These are phyloP conservation scores for Prunus fruticosa DNA, from an alignment of 306 rosid species.

Conservation along the genomic window DNA sequence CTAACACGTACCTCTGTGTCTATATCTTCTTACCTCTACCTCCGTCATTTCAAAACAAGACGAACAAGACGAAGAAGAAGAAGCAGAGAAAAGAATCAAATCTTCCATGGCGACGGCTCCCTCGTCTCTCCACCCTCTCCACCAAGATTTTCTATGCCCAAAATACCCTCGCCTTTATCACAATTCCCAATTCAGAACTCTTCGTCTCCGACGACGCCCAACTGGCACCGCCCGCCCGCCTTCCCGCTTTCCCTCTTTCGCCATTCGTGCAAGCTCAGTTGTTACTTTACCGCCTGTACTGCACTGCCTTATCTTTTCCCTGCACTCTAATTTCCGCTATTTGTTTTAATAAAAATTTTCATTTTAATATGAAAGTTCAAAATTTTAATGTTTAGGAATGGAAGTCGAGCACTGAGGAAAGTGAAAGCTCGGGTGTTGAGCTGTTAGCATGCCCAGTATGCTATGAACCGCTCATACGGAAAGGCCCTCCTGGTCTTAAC, in stretches of 20 bases:
- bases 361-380: not conserved
- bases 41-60: not conserved
- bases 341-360: not conserved
- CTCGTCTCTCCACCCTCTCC: conserved; percentile 30
- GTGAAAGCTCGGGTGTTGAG: conserved; percentile 42
- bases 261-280: conserved; percentile 47
- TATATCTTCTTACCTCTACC: not conserved
- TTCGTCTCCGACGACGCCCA: conserved; percentile 17
- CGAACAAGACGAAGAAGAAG: no score
- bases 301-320: not conserved
- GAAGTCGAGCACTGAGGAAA: conserved; percentile 27
- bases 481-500: conserved; percentile 81
- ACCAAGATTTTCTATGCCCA: conserved; percentile 23
- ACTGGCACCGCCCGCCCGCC: no score
- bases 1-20: no score
- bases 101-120: conserved; percentile 43
- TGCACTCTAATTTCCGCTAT: no score
- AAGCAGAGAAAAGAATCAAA: not conserved
- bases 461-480: conserved; percentile 82
- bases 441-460: conserved; percentile 80
- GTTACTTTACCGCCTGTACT: conserved; percentile 43
- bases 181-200: conserved; percentile 35
- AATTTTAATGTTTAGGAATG: conserved; percentile 33
- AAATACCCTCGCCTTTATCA: conserved; percentile 35
- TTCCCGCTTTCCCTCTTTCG: conserved; percentile 9